Evolutionary conservation across 306 rosid species (phyloP), one percentile per base, ranked within the genome.

Genomic region (Datisca glomerata): DNA sequence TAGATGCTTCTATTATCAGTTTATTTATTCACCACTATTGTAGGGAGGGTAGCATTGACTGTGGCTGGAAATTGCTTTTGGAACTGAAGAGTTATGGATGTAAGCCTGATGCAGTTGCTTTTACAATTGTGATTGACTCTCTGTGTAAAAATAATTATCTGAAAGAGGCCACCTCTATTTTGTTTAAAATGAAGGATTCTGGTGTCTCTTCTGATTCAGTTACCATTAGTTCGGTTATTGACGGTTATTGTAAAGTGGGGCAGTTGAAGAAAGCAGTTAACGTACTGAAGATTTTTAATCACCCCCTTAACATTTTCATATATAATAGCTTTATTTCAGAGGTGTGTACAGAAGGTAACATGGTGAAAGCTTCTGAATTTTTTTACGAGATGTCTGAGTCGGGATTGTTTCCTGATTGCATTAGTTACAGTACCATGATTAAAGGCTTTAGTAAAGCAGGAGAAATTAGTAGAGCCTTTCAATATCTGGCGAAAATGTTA

Each of bases 291-390:
- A 20, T 21, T 16, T 67, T 61, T 58, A 41, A 41, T 53, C 8
- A 21, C 46, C 61, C 60, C 28, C 53, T 56, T 12, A 68, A 68
- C 41, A 50, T 50, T 45, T 55, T 49, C 19, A 2, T 41, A 41
- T 68, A 54, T 60, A 68, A 55, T 56, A 61, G 68, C 60, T 56
- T 68, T 39, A 55, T 60, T 45, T 56, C 53, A 4, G 41, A 21
- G 48, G 45, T 56, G 21, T 68, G 65, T 51, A 12, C 5, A 5
- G 61, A 56, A 25, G 64, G 69, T 12, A 35, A 56, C 52, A 56
- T 51, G 60, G 25, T 19, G 24, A 47, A 50, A 23, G 69, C 65
- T 45, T 56, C 53, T 31, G 45, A 18, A 13, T 32, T 67, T 34
- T 67, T 67, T 38, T 39, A 40, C 39, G 65, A 61, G 59, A 56